Percentiles rank a stretch among this genome's conserved stretches.
Conservation (phyloP, 345 rosid species). For the Punica granatum region DNA sequence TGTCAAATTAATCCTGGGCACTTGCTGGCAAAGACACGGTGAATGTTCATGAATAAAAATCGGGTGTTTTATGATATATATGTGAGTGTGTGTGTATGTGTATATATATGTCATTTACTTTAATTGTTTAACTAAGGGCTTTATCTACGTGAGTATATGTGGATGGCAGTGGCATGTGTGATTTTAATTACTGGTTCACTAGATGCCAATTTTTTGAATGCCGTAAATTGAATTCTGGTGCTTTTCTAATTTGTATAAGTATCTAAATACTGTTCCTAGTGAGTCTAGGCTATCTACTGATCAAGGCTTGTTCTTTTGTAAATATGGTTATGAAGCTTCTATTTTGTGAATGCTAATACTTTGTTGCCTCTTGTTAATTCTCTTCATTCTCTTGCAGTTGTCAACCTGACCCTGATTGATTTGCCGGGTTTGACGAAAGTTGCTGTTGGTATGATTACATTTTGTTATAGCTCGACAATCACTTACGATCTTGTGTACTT, state of each 20-base stretch:
- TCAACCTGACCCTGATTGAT: conserved; percentile 87
- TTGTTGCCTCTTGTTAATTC: not conserved
- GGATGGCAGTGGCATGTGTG: no score
- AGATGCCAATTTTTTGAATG: not conserved
- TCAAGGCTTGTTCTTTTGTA: not conserved
- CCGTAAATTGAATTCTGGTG: not conserved
- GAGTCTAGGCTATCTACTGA: not conserved
- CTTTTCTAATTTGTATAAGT: not conserved
- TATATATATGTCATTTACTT: no score
- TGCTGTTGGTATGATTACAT: conserved; percentile 63
- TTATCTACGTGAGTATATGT: no score
- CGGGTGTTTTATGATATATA: no score
- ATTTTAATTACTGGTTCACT: no score
- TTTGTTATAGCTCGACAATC: not conserved
- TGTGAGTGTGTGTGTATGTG: no score
- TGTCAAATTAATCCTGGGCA: no score
- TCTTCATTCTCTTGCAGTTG: conserved; percentile 48
- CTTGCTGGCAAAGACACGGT: no score
- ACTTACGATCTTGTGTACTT: not conserved
- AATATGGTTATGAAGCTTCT: not conserved
- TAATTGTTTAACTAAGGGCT: no score
- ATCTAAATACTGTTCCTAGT: not conserved
- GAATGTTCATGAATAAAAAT: no score
- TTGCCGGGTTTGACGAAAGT: conserved; percentile 95
- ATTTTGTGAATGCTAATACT: not conserved